These are phyloP conservation scores for Paracamarosporium sp. DNA, from an alignment of 2,329 filamentous ascomycete species.

Conservation along the genomic window DNA sequence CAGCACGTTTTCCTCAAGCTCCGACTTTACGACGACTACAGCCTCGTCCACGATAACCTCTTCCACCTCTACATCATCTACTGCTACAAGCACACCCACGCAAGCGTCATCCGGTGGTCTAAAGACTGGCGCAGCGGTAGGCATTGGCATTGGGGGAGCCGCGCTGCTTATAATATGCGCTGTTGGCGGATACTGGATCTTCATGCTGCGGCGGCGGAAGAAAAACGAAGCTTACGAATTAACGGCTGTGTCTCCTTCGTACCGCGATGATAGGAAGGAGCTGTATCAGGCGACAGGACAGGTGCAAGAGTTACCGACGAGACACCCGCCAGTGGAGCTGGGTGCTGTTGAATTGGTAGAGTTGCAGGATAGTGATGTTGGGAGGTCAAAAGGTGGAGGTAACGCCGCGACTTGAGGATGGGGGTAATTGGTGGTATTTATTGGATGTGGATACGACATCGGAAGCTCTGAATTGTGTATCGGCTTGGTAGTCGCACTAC, in stretches of 20 bases:
- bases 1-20: background rate
- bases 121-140: slow-evolving; percentile 28
- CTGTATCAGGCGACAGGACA: slow-evolving; percentile 1
- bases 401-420: background rate
- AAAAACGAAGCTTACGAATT: slow-evolving; percentile 7
- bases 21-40: background rate
- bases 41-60: background rate
- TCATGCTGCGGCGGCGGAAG: slow-evolving; percentile 20
- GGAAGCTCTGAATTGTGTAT: background rate
- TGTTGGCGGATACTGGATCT: slow-evolving; percentile 31
- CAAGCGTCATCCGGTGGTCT: slow-evolving; percentile 13
- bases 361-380: slow-evolving; percentile 13
- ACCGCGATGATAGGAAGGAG: slow-evolving; percentile 5
- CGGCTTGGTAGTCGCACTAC: background rate
- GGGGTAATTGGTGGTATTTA: too few relatives aligned
- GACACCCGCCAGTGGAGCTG: slow-evolving; percentile 13
- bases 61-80: background rate
- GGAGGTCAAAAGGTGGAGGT: background rate
- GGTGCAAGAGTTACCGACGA: slow-evolving; percentile 9
- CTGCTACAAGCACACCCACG: background rate
- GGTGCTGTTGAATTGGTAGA: slow-evolving; percentile 17
- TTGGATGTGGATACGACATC: too few relatives aligned
- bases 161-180: slow-evolving; percentile 26
- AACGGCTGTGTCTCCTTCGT: background rate
- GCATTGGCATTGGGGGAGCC: slow-evolving; percentile 34